Base-by-base conservation (phyloP, 805 yeast genomes). In the Wickerhamia fluorescens region DNA sequence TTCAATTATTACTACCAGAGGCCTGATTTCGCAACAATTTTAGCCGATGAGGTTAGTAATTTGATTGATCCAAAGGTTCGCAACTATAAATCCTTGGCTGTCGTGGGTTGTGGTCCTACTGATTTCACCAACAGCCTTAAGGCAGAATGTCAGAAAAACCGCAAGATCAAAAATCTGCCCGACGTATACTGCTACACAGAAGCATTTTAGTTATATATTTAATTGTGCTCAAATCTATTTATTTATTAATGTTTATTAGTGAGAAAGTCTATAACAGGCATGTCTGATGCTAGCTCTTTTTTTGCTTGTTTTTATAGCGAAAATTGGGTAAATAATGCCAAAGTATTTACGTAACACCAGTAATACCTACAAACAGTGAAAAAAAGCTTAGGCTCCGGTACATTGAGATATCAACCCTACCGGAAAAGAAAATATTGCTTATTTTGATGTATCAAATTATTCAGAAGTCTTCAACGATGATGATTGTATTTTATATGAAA, bases 131-230 rank as follows among this genome's bases (percentile, higher is more conserved):
- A 47, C 11, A 34, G 31, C 10, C 44, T 63, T 9, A 54, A 50
- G 28, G 30, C 29, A 4, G 49, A 44, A 16, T 50, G 66, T 25
- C 58, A 56, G 25, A 45, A 42, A 20, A 42, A 45, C 30, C 43
- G 58, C 12, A 45, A 50, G 45, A 20, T 30, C 7, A 30, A 31
- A 14, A 36, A 50, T 23, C 48, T 61, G 2, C 68, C 69, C 0
- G 65, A 64, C 34, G 48, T 67, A 24, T 65, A 66, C 39, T 54
- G 61, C 35, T 61, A 61, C 37, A 52, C 55, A 8, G 71, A 66
- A 33, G 39, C 56, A 9, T 56, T 45, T 31, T 45, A 42, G 23
- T 14, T 27, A 13, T 19, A 16, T 11, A 19, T 23, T 17, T n/a
- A n/a, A n/a, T n/a, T n/a, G n/a, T n/a, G n/a, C n/a, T n/a, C n/a